Evolutionary conservation across 2,329 filamentous ascomycete genomes (phyloP).

Genomic region (Chaetothyriales sp.): DNA sequence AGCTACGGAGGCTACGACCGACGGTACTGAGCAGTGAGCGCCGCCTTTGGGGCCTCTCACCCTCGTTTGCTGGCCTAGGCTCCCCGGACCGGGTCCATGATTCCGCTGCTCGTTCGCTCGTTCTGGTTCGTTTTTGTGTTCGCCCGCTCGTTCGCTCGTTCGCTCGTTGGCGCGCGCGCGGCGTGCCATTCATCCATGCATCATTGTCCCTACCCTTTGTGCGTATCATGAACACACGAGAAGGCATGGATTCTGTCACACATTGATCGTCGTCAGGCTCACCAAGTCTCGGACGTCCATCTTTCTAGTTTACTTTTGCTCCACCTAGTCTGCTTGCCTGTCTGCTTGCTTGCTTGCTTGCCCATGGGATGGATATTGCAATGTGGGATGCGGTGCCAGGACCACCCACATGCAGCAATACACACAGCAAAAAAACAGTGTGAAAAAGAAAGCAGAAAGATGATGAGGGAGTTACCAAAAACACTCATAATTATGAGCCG

Average conservation of each 20-base stretch:
- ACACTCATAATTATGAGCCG: too few species aligned
- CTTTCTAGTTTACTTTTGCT: neutral
- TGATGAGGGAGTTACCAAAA: too few species aligned
- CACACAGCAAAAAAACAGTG: too few species aligned
- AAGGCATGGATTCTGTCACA: neutral
- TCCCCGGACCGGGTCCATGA: neutral
- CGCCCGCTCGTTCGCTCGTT: neutral
- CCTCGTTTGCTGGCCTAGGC: neutral
- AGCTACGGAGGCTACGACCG: conserved; percentile 15
- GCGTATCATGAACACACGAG: neutral
- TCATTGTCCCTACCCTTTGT: neutral
- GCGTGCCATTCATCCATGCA: neutral
- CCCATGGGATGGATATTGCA: neutral
- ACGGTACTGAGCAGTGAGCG: conserved; percentile 13
- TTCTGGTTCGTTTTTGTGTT: neutral
- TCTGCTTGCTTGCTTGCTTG: neutral
- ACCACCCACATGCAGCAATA: neutral
- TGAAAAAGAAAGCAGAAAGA: too few species aligned
- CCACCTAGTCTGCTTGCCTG: neutral
- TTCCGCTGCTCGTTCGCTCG: too few species aligned
- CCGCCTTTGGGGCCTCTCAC: neutral
- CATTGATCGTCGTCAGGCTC: neutral
- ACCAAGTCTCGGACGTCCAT: neutral
- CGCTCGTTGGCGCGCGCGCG: neutral
- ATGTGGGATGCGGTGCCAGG: neutral